Evolutionary conservation across 2,329 filamentous ascomycete genomes (phyloP).

Genomic region (Pseudocercospora ulei): DNA sequence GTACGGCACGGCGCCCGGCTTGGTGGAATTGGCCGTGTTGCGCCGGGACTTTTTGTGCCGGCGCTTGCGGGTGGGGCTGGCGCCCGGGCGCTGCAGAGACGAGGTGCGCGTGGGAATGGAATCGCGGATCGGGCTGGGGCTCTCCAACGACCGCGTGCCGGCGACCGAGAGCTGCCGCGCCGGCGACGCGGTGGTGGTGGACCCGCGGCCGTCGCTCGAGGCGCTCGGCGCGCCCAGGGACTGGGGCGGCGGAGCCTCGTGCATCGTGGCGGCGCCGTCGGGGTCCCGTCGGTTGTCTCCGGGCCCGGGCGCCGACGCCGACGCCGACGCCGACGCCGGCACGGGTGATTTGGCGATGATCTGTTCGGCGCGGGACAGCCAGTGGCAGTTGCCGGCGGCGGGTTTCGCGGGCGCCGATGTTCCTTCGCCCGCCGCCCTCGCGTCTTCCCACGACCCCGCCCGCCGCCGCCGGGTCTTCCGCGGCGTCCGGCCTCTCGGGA

Average conservation of each 20-base stretch:
- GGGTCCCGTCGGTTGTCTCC: slow-evolving; percentile 31
- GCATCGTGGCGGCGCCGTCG: slow-evolving; percentile 22
- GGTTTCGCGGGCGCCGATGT: neutral
- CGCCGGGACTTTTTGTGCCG: slow-evolving; percentile 27
- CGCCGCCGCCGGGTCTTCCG: slow-evolving; percentile 22
- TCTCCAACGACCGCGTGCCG: slow-evolving; percentile 19
- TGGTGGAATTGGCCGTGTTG: slow-evolving; percentile 16
- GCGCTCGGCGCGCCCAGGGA: slow-evolving; percentile 12
- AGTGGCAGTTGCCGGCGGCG: slow-evolving; percentile 7
- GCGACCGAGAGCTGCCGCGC: slow-evolving; percentile 12
- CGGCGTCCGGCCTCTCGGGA: slow-evolving; percentile 18
- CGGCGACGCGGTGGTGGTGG: slow-evolving; percentile 9
- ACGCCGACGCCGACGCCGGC: slow-evolving; percentile 37
- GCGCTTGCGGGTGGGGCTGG: slow-evolving; percentile 26
- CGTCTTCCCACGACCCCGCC: slow-evolving; percentile 24
- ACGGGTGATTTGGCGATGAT: slow-evolving; percentile 28
- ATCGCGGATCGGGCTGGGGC: slow-evolving; percentile 28
- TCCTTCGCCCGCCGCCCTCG: slow-evolving; percentile 17
- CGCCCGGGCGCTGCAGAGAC: slow-evolving; percentile 33
- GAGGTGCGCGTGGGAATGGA: slow-evolving; percentile 33
- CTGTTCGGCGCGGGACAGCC: slow-evolving; percentile 24
- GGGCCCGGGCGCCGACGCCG: slow-evolving; percentile 36
- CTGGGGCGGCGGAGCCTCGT: slow-evolving; percentile 18
- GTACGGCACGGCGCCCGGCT: slow-evolving; percentile 16
- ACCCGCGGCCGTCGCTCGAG: slow-evolving; percentile 10